These are phyloP conservation scores for Crithidia bombi DNA, from an alignment of 208 protist species.

Conservation along the genomic window DNA sequence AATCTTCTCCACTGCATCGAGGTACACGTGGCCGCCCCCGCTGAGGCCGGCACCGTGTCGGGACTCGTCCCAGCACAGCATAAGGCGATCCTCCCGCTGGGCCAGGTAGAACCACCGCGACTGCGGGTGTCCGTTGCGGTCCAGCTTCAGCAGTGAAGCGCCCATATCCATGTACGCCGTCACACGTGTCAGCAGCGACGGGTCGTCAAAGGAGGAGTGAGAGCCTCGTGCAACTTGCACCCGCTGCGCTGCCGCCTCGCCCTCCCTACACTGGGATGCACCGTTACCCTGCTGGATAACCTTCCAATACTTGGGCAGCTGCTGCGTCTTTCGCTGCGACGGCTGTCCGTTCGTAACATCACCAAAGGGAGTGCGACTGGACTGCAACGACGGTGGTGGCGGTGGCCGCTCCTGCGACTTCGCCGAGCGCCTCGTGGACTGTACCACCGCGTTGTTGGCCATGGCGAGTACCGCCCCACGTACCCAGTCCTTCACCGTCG, in stretches of 20 bases:
- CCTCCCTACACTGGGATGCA: neutral
- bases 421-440: slow-evolving; percentile 28
- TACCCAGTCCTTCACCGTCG: slow-evolving; percentile 44
- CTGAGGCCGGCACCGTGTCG: slow-evolving; percentile 13
- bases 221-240: neutral
- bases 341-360: slow-evolving; percentile 21
- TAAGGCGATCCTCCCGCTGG: slow-evolving; percentile 25
- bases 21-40: slow-evolving; percentile 41
- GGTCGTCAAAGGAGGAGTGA: slow-evolving; percentile 56
- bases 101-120: slow-evolving; percentile 64
- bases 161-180: slow-evolving; percentile 75
- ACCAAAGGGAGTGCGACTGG: slow-evolving; percentile 4
- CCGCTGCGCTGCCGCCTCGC: neutral
- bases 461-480: slow-evolving; percentile 50
- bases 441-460: slow-evolving; percentile 59
- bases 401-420: neutral
- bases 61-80: slow-evolving; percentile 58
- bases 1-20: slow-evolving; percentile 52
- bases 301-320: slow-evolving; percentile 48
- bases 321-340: neutral
- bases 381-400: too few relatives aligned
- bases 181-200: slow-evolving; percentile 51
- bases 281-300: neutral
- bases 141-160: slow-evolving; percentile 45
- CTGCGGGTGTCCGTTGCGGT: slow-evolving; percentile 45